These are phyloP conservation scores for Coemansia sp. DNA, from an alignment of 192 early-diverging fungal species.

Conservation along the genomic window DNA sequence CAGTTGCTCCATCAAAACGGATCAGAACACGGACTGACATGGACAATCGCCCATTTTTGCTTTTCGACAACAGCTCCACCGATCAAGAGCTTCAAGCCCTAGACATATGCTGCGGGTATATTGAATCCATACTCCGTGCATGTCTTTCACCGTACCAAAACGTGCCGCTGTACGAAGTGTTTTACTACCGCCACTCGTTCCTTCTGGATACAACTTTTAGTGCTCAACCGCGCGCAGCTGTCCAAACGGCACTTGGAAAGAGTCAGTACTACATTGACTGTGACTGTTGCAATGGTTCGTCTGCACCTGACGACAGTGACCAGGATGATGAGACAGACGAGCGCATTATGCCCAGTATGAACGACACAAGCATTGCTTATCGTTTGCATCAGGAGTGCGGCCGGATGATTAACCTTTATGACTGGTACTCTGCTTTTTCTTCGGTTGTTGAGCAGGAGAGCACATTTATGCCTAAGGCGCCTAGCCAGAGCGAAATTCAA, in stretches of 20 bases:
- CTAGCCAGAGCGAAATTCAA: slow-evolving; percentile 59
- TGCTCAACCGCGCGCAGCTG: slow-evolving; percentile 76
- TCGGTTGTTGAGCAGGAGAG: slow-evolving; percentile 68
- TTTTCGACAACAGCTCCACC: slow-evolving; percentile 41
- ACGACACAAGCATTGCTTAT: slow-evolving; percentile 89
- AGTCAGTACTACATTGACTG: slow-evolving; percentile 79
- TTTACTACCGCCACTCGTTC: slow-evolving; percentile 73
- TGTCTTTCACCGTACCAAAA: slow-evolving; percentile 59
- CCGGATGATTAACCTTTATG: slow-evolving; percentile 89
- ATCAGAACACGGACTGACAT: slow-evolving; percentile 47
- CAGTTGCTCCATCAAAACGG: slow-evolving; percentile 10
- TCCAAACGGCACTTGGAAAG: slow-evolving; percentile 81
- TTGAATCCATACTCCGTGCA: slow-evolving; percentile 25
- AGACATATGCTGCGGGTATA: slow-evolving; percentile 25
- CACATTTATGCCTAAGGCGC: slow-evolving; percentile 1
- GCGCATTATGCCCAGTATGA: slow-evolving; percentile 60
- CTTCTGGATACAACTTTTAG: slow-evolving; percentile 79
- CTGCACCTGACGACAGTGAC: slow-evolving; percentile 16
- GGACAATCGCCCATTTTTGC: slow-evolving; percentile 41
- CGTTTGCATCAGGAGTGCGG: slow-evolving; percentile 90
- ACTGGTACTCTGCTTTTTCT: slow-evolving; percentile 86
- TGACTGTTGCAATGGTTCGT: slow-evolving; percentile 62
- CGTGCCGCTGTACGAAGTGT: slow-evolving; percentile 70
- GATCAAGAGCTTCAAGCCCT: slow-evolving; percentile 35
- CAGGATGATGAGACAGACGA: slow-evolving; percentile 35